phyloP scores from a whole-genome alignment of 1,284 basidiomycete genomes.

The Rhodotorula sp. region DNA sequence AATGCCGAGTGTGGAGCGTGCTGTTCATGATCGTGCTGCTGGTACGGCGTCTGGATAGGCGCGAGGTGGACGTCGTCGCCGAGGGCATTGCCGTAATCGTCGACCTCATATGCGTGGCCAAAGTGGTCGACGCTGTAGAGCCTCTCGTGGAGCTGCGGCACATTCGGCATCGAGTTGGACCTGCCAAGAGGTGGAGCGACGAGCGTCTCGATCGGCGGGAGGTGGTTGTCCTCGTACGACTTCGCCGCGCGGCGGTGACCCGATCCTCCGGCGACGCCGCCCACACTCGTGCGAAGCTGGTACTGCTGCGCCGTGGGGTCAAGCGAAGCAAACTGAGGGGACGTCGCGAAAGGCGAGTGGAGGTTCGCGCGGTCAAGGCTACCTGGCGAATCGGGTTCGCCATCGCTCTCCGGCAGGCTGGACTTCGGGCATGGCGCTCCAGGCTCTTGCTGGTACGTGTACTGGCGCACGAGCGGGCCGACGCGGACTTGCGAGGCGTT shows the following conservation, averaged over 20 bases:
- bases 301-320: too few species aligned
- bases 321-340: too few species aligned
- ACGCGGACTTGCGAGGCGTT: too few species aligned
- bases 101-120: constrained; percentile 2
- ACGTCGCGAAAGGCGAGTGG: too few species aligned
- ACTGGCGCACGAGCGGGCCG: too few species aligned
- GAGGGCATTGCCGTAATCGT: constrained; percentile 9
- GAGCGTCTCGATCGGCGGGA: background rate
- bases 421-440: too few species aligned
- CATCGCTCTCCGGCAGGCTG: too few species aligned
- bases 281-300: too few species aligned
- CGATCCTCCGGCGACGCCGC: too few species aligned
- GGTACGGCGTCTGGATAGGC: background rate
- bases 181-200: background rate
- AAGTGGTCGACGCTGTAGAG: background rate
- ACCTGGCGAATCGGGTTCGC: too few species aligned
- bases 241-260: background rate
- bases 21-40: background rate
- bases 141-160: background rate
- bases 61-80: background rate
- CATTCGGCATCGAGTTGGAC: background rate
- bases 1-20: background rate
- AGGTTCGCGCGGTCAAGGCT: too few species aligned
- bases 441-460: too few species aligned
- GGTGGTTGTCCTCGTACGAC: background rate